Conservation (phyloP, 1,284 basidiomycete genomes). For the Stereum hirsutum region DNA sequence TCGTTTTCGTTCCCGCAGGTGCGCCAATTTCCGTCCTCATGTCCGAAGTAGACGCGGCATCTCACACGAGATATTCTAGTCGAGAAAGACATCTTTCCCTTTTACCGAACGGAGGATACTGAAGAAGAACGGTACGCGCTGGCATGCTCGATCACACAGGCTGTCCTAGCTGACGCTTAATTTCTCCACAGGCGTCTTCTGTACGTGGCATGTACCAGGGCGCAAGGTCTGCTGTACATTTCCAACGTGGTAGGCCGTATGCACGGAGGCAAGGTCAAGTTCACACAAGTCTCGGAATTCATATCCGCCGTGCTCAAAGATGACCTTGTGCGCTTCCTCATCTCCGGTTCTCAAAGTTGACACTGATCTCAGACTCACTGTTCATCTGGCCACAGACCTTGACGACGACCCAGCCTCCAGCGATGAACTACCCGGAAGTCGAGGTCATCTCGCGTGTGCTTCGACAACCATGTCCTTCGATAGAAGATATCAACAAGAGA, state of each 20-base stretch:
- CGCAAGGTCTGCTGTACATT: slow-evolving; percentile 70
- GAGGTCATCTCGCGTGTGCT: not conserved
- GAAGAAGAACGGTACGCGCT: slow-evolving; percentile 69
- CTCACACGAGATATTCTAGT: slow-evolving; percentile 36
- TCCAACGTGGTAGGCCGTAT: slow-evolving; percentile 39
- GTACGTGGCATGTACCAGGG: slow-evolving; percentile 89
- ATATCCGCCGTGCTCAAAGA: slow-evolving; percentile 27
- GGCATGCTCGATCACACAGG: not conserved
- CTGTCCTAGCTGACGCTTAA: slow-evolving; percentile 4
- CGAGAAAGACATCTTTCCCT: slow-evolving; percentile 75
- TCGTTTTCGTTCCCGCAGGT: slow-evolving; percentile 74
- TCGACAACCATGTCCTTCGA: not conserved
- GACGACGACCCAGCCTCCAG: not conserved
- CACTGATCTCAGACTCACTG: too few species aligned
- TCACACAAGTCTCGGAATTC: slow-evolving; percentile 37
- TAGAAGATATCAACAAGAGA: not conserved
- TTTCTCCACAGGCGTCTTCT: slow-evolving; percentile 34
- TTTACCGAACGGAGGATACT: slow-evolving; percentile 66
- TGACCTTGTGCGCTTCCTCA: too few species aligned
- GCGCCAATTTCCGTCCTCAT: slow-evolving; percentile 7
- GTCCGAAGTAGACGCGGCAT: not conserved
- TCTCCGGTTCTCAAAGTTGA: too few species aligned
- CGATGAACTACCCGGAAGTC: not conserved
- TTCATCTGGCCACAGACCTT: not conserved
- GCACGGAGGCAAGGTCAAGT: slow-evolving; percentile 38